Base-by-base conservation (phyloP, 371 early-diverging fungal genomes). In the Mucor irregularis region DNA sequence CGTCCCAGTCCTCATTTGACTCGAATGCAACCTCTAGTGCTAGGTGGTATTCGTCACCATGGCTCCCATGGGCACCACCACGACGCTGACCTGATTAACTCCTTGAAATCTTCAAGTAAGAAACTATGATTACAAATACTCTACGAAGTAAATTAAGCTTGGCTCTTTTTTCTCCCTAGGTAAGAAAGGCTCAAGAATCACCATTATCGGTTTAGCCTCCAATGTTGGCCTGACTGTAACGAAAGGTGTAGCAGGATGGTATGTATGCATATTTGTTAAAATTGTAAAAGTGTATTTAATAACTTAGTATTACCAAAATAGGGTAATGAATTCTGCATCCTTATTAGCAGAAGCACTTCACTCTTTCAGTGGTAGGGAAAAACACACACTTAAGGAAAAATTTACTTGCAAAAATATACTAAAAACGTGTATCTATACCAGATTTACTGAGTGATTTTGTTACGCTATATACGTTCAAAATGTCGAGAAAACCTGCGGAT, bases 241-340 rank as follows among this genome's bases (percentile, higher is more conserved):
- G n/a, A 89, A 89, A 62, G 88, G 88, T 14, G 59, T 73, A 25
- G 88, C 86, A 17, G 89, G 89, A 33, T 76, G 83, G 82, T 78
- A 51, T 16, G n/a, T 38, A n/a, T n/a, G n/a, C n/a, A n/a, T n/a
- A n/a, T n/a, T 21, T 39, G 30, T 16, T 16, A 14, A 11, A 31
- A 3, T n/a, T 5, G 26, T 26, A 24, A 24, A 25, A 25, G 16
- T 4, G 14, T 28, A 16, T 35, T 37, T 29, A 13, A 31, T 22
- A 8, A 35, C 11, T 34, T 9, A 49, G 9, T n/a, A 19, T 30
- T 24, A 21, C 48, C 7, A 46, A 48, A 35, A 43, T 43, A 83
- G 83, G 78, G 33, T 76, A 13, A 82, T 84, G 75, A 83, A 87
- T 70, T 87, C 88, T n/a, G 84, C 85, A 9, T 83, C 89, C 8